Base-by-base conservation (phyloP, 257 asterid genomes). In the Rehmannia glutinosa region DNA sequence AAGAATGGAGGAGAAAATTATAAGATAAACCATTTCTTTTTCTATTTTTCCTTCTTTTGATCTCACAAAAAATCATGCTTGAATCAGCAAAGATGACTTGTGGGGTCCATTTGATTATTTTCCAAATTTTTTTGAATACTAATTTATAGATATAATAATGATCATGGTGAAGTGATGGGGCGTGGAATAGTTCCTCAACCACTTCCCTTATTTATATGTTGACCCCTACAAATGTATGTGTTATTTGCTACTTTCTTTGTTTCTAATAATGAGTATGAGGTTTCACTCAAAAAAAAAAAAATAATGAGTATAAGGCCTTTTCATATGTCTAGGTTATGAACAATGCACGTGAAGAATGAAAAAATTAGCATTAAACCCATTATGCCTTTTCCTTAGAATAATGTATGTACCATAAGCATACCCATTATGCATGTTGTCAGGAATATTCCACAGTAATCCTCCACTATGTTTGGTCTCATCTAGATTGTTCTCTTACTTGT, bases 81-180 rank as follows among this genome's bases (percentile, higher is more conserved):
- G 72, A 60, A 73, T 69, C 51, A 69, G 76, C 76, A 35, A 58
- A 35, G 65, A 39, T 69, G 19, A 17, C 30, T 64, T 52, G 58
- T 28, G 67, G 69, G 73, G 69, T 51, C 71, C 45, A 54, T 59
- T 75, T 43, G 64, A 28, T 36, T 64, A 32, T 4, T 66, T 68
- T 55, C 17, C n/a, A n/a, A 23, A 47, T 27, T 17, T 62, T 24
- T 62, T 42, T 35, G 39, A 42, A n/a, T 42, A 7, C 42, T 38
- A 12, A 8, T 70, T 33, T 54, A n/a, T n/a, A n/a, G n/a, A 62
- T 64, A 74, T 52, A 62, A 53, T 62, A 24, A 30, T 47, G 66
- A 68, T 68, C 4, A 20, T 56, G 62, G 69, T 62, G 54, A 62
- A 38, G 72, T 53, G 35, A 63, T 68, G 61, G 58, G 65, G 19